Base-by-base conservation (phyloP, 495 filamentous ascomycete genomes). In the Recurvomyces mirabilis region DNA sequence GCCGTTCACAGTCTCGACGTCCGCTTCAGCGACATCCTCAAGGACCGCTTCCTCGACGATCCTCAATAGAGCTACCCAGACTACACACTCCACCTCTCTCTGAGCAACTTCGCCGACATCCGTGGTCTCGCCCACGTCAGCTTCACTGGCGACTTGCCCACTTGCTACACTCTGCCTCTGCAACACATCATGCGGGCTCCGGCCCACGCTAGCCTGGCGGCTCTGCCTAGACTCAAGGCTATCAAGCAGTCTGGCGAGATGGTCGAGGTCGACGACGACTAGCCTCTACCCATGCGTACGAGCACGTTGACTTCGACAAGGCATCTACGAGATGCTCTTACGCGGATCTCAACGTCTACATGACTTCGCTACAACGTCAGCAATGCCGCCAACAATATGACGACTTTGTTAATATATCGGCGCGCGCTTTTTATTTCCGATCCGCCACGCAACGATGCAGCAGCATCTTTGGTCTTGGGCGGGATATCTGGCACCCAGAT, bases 141-240 rank as follows among this genome's bases (percentile, higher is more conserved):
- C 6, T 42, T 52, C 38, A 17, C 5, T 13, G 49, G 49, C 26
- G 44, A 42, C 24, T 33, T 52, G 24, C 49, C 49, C 15, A 32
- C 11, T 12, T 35, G 31, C 44, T 52, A 47, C 22, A 43, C 49
- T 11, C 12, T 10, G 38, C 43, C 49, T 12, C 20, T 48, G 29
- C 18, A 11, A 29, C 10, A 42, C 37, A 41, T 29, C 25, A 47
- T 52, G 44, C 25, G 17, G 35, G 14, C 21, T 25, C 7, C 22
- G 21, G n/a, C 10, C 9, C 15, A 2, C 19, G 20, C 14, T n/a
- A 25, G 29, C 15, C 6, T 17, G 2, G 28, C 7, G 10, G 28
- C 9, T 10, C 19, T 35, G 13, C 46, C 39, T 19, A 25, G 10
- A 14, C 15, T 49, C n/a, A 24, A 12, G 18, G 46, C 30, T 5